Evolutionary conservation across 1,284 basidiomycete species (phyloP), one percentile per base, ranked within the genome.

Genomic region (Fistulina hepatica): DNA sequence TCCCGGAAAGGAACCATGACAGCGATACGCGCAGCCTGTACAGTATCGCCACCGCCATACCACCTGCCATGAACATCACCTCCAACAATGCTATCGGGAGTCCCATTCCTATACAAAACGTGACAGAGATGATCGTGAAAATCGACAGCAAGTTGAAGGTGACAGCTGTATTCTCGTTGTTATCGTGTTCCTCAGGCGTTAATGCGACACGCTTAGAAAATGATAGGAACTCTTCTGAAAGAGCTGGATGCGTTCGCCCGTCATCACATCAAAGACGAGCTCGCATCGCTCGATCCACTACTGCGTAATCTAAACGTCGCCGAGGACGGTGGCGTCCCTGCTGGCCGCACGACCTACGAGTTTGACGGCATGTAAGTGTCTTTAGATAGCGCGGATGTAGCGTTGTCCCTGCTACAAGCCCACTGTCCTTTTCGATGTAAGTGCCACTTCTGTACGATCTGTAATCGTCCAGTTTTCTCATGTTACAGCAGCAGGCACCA

Each of bases 71-170:
- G 12, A 19, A 19, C 44, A 37, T 54, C 30, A 45, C 60, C 37
- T 56, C 63, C 48, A 59, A 62, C 12, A 60, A 63, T 15, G 55
- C 52, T 53, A 27, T 58, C 3, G 64, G 68, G 16, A 73, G 68
- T 45, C 71, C 73, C 0, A 72, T 59, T n/a, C 38, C 69, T n/a
- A 59, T 67, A 11, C 61, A 69, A 2, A 56, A 61, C 5, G 52
- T 79, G n/a, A 76, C 71, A 4, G 88, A 91, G 37, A 71, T 76
- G 53, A 70, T 90, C 5, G 46, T 78, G 32, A 89, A 89, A 57
- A 76, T 86, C 34, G 86, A 91, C 54, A 64, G 66, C 21, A 84
- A 83, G 55, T 70, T 91, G 48, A 91, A 86, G 67, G 85, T 86
- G 33, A n/a, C n/a, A n/a, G 32, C 69, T 56, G 37, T 24, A n/a